Conservation (phyloP, 2,329 filamentous ascomycete genomes). For the Aspergillus fumigatus region DNA sequence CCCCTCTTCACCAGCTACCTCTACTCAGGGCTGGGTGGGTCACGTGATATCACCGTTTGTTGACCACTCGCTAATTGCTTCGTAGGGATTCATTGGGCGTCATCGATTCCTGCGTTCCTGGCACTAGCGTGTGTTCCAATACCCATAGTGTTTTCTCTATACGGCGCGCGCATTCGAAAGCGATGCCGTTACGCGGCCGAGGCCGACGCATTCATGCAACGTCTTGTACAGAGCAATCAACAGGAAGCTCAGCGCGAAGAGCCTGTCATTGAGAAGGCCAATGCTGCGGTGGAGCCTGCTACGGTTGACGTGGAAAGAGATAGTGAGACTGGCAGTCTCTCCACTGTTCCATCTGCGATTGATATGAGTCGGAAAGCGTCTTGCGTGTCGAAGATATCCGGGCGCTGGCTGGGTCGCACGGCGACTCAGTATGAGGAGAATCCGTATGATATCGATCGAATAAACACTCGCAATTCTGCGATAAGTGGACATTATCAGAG, state of each 20-base stretch:
- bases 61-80: background rate
- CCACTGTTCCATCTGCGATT: background rate
- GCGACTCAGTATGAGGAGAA: slow-evolving; percentile 9
- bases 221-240: background rate
- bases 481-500: background rate
- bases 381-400: slow-evolving; percentile 1
- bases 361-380: background rate
- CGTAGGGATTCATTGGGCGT: slow-evolving; percentile 42
- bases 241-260: background rate
- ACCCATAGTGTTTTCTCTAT: slow-evolving; percentile 38
- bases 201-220: slow-evolving; percentile 4
- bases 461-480: slow-evolving; percentile 5
- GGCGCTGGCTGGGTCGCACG: background rate
- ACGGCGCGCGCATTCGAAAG: slow-evolving; percentile 32
- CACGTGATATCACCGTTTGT: background rate
- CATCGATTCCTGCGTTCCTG: slow-evolving; percentile 41
- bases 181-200: slow-evolving; percentile 31
- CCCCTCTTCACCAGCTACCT: slow-evolving; percentile 45
- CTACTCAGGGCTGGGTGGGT: slow-evolving; percentile 34
- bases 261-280: background rate
- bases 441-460: slow-evolving; percentile 8
- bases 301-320: background rate
- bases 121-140: slow-evolving; percentile 39
- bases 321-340: background rate
- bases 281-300: background rate